phyloP scores from a whole-genome alignment of 2,329 filamentous ascomycete species.

The Curvularia sp. region DNA sequence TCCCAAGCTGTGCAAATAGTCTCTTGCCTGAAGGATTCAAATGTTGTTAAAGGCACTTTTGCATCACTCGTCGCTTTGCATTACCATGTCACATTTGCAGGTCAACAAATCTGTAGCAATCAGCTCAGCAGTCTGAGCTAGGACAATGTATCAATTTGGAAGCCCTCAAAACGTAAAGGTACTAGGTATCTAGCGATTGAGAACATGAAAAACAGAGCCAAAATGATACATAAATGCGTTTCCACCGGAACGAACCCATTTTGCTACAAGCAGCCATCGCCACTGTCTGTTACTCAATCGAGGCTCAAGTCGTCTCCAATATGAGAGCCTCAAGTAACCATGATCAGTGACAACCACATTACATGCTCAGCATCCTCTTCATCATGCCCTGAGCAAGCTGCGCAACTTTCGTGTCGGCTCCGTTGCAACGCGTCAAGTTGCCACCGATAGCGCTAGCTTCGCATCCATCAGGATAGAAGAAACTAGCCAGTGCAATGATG shows the following conservation, averaged over 20 bases:
- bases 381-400: conserved; percentile 23
- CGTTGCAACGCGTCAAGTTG: conserved; percentile 32
- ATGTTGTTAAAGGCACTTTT: neutral
- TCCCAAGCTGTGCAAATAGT: neutral
- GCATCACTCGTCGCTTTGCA: neutral
- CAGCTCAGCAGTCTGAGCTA: neutral
- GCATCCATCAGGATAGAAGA: conserved; percentile 57
- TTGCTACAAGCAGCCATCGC: conserved; percentile 6
- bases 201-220: neutral
- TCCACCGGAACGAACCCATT: conserved; percentile 10
- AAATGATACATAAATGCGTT: neutral
- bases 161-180: conserved; percentile 3
- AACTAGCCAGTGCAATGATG: conserved; percentile 71
- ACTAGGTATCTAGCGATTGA: conserved; percentile 9
- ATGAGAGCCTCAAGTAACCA: neutral
- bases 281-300: neutral
- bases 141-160: conserved; percentile 8
- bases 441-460: conserved; percentile 56
- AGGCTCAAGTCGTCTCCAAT: neutral
- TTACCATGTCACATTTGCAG: neutral
- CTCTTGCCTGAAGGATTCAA: neutral
- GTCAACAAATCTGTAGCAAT: neutral
- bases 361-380: conserved; percentile 31
- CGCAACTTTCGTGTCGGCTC: conserved; percentile 8
- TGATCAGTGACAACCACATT: neutral